phyloP scores from a whole-genome alignment of 495 filamentous ascomycete genomes.

The Podospora fimiseda region DNA sequence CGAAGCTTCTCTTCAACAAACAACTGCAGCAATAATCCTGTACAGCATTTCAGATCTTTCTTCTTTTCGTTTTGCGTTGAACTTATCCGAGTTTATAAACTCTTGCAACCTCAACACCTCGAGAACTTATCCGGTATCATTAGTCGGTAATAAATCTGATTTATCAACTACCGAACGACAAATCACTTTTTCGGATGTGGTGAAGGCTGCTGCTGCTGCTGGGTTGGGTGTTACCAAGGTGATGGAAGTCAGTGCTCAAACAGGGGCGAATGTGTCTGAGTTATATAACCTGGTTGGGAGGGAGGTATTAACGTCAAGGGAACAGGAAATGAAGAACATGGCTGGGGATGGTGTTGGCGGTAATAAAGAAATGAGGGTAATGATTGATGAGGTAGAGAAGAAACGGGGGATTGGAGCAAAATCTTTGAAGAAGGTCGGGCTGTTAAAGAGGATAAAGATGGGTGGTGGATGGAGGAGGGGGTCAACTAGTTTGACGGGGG shows the following conservation, averaged over 20 bases:
- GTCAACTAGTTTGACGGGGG: not conserved
- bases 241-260: constrained; percentile 33
- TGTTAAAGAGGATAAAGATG: constrained; percentile 11
- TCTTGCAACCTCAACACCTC: not conserved
- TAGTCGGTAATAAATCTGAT: not conserved
- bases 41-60: constrained; percentile 32
- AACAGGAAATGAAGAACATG: not conserved
- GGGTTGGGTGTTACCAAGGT: constrained; percentile 23
- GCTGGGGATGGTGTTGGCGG: not conserved
- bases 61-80: constrained; percentile 25
- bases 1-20: constrained; percentile 32
- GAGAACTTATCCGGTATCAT: not conserved
- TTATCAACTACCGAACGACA: not conserved
- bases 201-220: constrained; percentile 23
- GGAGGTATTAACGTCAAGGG: constrained; percentile 22
- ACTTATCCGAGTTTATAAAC: constrained; percentile 27
- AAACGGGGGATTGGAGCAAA: not conserved
- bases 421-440: constrained; percentile 5
- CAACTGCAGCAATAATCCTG: constrained; percentile 36
- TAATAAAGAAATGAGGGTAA: not conserved
- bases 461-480: constrained; percentile 11
- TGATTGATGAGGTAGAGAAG: not conserved
- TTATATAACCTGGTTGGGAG: constrained; percentile 27
- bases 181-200: constrained; percentile 1
- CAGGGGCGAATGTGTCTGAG: constrained; percentile 30